Evolutionary conservation across 139 green algal species (phyloP), one percentile per base, ranked within the genome.

Genomic region (Chlamydomonas sp.): DNA sequence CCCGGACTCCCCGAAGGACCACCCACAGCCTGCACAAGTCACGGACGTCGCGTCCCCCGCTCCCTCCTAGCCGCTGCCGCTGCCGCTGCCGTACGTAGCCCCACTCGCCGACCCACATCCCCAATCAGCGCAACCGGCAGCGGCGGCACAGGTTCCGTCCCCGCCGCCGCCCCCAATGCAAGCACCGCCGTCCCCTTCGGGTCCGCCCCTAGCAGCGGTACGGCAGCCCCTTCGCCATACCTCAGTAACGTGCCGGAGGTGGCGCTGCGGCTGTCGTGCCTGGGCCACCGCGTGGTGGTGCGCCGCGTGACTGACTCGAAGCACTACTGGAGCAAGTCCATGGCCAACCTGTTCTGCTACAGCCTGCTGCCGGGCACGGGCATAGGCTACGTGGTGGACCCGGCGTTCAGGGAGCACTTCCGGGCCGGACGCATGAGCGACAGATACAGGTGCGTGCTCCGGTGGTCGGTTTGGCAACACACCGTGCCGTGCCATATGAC

Each of bases 261-360:
- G 1, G 90, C 86, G 5, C 86, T 91, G 12, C 69, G 78, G 20
- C 86, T 91, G 49, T 71, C 72, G 60, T 80, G 88, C 31, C 83
- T 87, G 59, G 90, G 90, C 17, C 89, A 91, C 69, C 57, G 59
- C 0, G 77, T 93, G 60, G 88, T 91, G 15, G 76, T 93, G 62
- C 90, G 90, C 16, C 85, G 89, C 18, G 90, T 93, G 87, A 14
- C 88, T 7, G 83, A 91, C 85, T 82, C 73, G 17, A 77, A 83
- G 18, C 80, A 89, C 1, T 93, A 93, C 90, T 93, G 90, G 90
- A 91, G 78, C 63, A 85, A 85, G 61, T 77, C 80, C 14, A 91
- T 93, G 88, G 82, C 89, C 66, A 93, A 93, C 66, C 79, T 81
- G 12, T 93, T 93, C 57, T 89, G 85, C 67, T 89, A 89, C 85